These are phyloP conservation scores for Metschnikowia chrysomelidarum DNA, from an alignment of 805 yeast genomes.

Conservation along the genomic window DNA sequence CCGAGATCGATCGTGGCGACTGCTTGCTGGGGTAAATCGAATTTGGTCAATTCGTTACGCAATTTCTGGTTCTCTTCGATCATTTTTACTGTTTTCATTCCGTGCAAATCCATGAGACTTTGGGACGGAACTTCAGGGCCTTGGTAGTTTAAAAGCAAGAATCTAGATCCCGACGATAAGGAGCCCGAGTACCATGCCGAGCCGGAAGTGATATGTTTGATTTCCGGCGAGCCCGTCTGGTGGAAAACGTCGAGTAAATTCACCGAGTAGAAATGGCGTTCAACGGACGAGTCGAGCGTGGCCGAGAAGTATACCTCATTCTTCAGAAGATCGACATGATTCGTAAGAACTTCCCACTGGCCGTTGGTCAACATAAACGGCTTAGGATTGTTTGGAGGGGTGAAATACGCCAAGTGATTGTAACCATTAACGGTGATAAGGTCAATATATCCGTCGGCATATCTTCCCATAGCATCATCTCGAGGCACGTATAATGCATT, in stretches of 20 bases:
- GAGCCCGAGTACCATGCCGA: slow-evolving; percentile 64
- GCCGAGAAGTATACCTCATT: slow-evolving; percentile 60
- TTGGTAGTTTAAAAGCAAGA: slow-evolving; percentile 61
- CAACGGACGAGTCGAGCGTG: slow-evolving; percentile 74
- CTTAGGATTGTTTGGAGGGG: slow-evolving; percentile 53
- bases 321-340: slow-evolving; percentile 39
- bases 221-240: slow-evolving; percentile 8
- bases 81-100: slow-evolving; percentile 33
- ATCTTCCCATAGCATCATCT: slow-evolving; percentile 32
- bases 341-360: slow-evolving; percentile 72
- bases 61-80: slow-evolving; percentile 50
- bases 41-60: slow-evolving; percentile 35
- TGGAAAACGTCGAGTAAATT: slow-evolving; percentile 51
- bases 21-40: slow-evolving; percentile 54
- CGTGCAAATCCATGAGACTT: slow-evolving; percentile 50
- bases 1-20: slow-evolving; percentile 57
- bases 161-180: slow-evolving; percentile 79
- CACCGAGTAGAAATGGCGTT: slow-evolving; percentile 79
- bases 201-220: slow-evolving; percentile 36
- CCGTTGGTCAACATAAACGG: slow-evolving; percentile 64
- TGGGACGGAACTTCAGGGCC: slow-evolving; percentile 87
- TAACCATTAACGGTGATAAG: slow-evolving; percentile 58
- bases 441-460: slow-evolving; percentile 73
- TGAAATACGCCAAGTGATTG: slow-evolving; percentile 80
- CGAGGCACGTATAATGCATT: slow-evolving; percentile 37